Evolutionary conservation across 257 asterid genomes (phyloP), one percentile per base, ranked within the genome.

Genomic region (Plantago ovata): DNA sequence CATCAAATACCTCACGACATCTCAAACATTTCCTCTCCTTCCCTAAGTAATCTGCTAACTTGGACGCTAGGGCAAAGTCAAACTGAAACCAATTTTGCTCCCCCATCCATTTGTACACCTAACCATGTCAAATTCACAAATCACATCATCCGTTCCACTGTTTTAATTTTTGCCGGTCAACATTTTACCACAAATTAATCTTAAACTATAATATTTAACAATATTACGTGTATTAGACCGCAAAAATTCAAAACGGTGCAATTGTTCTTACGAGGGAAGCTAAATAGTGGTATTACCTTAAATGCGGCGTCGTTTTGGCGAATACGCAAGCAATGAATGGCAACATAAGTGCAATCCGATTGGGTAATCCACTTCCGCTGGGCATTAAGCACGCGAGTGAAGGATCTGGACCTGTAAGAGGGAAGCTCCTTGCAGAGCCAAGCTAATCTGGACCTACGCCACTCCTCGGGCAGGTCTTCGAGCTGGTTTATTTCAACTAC

Each of bases 361-460:
- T 88, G 97, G 69, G 79, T 82, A 66, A 92, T 64, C 98, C 98
- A 92, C 75, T 92, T 88, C 51, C 89, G 67, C 75, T 84, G 97
- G 22, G 95, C 94, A 71, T 86, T 88, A 61, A 92, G 90, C 65
- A 89, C 73, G 43, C 98, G 88, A 58, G 70, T 57, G 52, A 81
- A 70, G 6, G 95, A 76, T 33, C 77, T 72, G 9, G 76, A 73
- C 65, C 79, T 85, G 60, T 88, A 89, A 65, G 86, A 81, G 45
- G 98, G 95, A 44, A 92, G 89, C 70, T 84, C 95, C 75, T 92
- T 92, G 81, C 98, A 92, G 23, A 92, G 89, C 98, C 98, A 88
- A 61, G 95, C 98, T 78, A 92, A 67, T 72, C 72, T 86, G 53
- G 97, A 65, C 67, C 98, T 79, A 67, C 95, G 83, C 98, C 98